A percentile compares a stretch with the other conserved stretches of the same genome.
Evolutionary conservation across 2,329 filamentous ascomycete species (phyloP).

Genomic region (Neurospora sp.): DNA sequence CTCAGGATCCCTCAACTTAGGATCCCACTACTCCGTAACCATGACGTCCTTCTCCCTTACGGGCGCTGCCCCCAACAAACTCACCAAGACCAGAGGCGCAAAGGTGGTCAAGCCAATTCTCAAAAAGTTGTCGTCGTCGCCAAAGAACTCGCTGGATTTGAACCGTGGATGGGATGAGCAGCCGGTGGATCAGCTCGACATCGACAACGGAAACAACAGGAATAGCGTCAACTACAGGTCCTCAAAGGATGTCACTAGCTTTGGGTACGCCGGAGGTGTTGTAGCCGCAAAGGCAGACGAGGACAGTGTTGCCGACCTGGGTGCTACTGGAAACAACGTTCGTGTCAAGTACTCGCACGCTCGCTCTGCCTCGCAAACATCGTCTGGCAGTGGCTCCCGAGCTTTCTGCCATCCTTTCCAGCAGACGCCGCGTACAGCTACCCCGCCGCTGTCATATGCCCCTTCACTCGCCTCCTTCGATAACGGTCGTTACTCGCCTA

Average conservation of each 20-base stretch:
- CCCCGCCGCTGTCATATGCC: conserved; percentile 49
- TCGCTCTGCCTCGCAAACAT: conserved; percentile 36
- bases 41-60: conserved; percentile 29
- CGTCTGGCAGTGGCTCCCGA: conserved; percentile 37
- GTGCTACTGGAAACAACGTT: conserved; percentile 14
- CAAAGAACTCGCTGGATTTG: conserved; percentile 54
- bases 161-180: conserved; percentile 50
- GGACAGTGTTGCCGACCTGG: conserved; percentile 8
- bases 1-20: neutral
- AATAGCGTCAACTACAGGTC: conserved; percentile 23
- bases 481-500: conserved; percentile 41
- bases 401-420: conserved; percentile 56
- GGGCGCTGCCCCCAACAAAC: conserved; percentile 25
- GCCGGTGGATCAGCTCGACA: conserved; percentile 15
- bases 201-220: conserved; percentile 21
- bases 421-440: conserved; percentile 52
- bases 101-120: conserved; percentile 52
- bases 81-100: conserved; percentile 36
- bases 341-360: conserved; percentile 40
- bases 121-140: conserved; percentile 48
- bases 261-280: conserved; percentile 22
- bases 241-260: conserved; percentile 34
- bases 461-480: conserved; percentile 46
- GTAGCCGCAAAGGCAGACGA: conserved; percentile 11
- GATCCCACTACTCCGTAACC: neutral